Evolutionary conservation across 2,329 filamentous ascomycete species (phyloP), one percentile per base, ranked within the genome.

Genomic region (Parafenestella ontariensis): DNA sequence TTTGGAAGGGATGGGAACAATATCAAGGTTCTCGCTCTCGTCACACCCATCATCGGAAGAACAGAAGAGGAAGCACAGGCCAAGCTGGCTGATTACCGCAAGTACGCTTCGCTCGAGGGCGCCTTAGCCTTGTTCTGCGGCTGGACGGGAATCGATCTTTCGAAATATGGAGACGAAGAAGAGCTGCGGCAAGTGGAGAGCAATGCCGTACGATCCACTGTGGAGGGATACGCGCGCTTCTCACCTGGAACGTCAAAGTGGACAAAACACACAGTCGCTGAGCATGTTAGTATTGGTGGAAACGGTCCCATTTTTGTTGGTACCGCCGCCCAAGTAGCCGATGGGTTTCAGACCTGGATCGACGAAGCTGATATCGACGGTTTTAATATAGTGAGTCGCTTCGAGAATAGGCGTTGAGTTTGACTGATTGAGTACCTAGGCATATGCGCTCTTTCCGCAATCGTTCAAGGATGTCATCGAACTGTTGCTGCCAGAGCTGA

Each of bases 121-220:
- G 89, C 88, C 0, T 69, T 91, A 52, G 86, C 88, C 1, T 73
- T 91, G 17, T 92, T 91, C 63, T 87, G 88, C 18, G 89, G 89
- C 1, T 92, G 89, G 88, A 91, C 89, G 0, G 89, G 87, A 0
- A 87, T 88, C 42, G 85, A 89, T 66, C 74, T 89, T 21, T 77
- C 80, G 6, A 76, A 81, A 39, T 89, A 88, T 59, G 82, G 76
- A 0, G 86, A 89, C 23, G 86, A 89, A 37, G 82, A 89, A 65
- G 87, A 89, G 68, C 73, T 89, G 46, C 75, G 85, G 11, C 77
- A 84, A 49, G 84, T 87, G n/a, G 81, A 86, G 69, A 83, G 82
- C 55, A 85, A 87, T 68, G 85, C 85, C 0, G 85, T 87, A 46
- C 82, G 78, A 52, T 84, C 82, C 10, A 83, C 81, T 0, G 82